phyloP scores from a whole-genome alignment of 176 grass and related monocot species.

The Otatea glauca region DNA sequence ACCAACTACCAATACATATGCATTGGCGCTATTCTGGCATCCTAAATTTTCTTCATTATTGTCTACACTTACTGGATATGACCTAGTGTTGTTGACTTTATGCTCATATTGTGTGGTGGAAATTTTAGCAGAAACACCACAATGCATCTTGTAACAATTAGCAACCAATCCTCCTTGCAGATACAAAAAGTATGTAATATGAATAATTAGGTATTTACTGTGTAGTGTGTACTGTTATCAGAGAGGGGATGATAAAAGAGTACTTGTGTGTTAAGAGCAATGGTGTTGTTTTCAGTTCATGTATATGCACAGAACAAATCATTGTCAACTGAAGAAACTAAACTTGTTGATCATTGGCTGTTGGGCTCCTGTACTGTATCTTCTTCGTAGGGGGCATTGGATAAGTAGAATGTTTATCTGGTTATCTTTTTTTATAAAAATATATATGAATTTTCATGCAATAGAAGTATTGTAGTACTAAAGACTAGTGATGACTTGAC shows the following conservation, averaged over 20 bases:
- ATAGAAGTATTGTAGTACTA: not conserved
- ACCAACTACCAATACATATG: slow-evolving; percentile 23
- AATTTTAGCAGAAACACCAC: not conserved
- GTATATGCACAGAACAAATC: slow-evolving; percentile 4
- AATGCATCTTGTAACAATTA: not conserved
- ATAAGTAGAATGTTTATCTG: not conserved
- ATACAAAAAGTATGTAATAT: not conserved
- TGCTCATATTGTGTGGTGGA: not conserved
- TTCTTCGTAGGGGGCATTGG: not conserved
- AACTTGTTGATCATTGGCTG: not conserved
- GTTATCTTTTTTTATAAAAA: not conserved
- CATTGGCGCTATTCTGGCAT: not conserved
- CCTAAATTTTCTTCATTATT: not conserved
- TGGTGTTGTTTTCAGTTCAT: not conserved
- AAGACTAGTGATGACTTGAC: not conserved
- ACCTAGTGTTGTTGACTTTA: not conserved
- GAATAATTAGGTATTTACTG: not conserved
- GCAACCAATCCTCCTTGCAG: not conserved
- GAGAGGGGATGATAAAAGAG: not conserved
- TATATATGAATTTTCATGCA: not conserved
- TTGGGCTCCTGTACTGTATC: not conserved
- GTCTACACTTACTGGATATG: not conserved
- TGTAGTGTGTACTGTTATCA: not conserved
- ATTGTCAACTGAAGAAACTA: not conserved
- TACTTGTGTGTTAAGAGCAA: not conserved